These are phyloP conservation scores for Linderniella brevidens DNA, from an alignment of 257 asterid genomes.

Conservation along the genomic window DNA sequence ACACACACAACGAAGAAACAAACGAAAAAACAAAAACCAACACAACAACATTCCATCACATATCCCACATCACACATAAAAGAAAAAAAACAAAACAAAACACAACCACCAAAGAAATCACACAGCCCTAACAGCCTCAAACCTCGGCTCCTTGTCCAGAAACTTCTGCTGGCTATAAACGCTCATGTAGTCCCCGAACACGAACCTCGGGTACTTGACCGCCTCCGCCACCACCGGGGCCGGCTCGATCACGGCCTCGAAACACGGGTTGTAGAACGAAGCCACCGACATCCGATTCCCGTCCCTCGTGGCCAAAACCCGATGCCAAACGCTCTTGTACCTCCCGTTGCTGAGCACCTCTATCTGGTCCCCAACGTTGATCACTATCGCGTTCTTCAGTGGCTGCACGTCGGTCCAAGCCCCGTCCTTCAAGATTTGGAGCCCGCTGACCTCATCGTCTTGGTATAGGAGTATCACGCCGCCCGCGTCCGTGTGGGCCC, in stretches of 20 bases:
- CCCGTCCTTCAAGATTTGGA: conserved; percentile 59
- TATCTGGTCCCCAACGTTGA: conserved; percentile 73
- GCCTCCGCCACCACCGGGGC: conserved; percentile 17
- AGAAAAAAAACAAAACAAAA: too few species aligned
- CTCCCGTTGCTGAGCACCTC: conserved; percentile 70
- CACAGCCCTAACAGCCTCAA: conserved; percentile 43
- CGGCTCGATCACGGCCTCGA: conserved; percentile 53
- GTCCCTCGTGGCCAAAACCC: conserved; percentile 31
- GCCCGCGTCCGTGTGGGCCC: conserved; percentile 94
- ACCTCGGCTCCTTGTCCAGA: conserved; percentile 74
- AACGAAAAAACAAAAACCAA: too few species aligned
- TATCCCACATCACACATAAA: not conserved
- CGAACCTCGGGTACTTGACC: conserved; percentile 38
- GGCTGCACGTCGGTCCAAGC: conserved; percentile 73
- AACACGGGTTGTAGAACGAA: conserved; percentile 69
- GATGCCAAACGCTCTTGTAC: conserved; percentile 84
- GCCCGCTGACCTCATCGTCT: conserved; percentile 57
- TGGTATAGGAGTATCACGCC: conserved; percentile 74
- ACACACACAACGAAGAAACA: too few species aligned
- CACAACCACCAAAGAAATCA: not conserved
- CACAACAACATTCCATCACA: too few species aligned
- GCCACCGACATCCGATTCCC: conserved; percentile 67
- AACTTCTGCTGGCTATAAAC: conserved; percentile 62
- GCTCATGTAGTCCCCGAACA: conserved; percentile 68
- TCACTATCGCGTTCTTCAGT: conserved; percentile 36